Evolutionary conservation across 441 rosid species (phyloP), one percentile per base, ranked within the genome.

Genomic region (Erodium texanum): DNA sequence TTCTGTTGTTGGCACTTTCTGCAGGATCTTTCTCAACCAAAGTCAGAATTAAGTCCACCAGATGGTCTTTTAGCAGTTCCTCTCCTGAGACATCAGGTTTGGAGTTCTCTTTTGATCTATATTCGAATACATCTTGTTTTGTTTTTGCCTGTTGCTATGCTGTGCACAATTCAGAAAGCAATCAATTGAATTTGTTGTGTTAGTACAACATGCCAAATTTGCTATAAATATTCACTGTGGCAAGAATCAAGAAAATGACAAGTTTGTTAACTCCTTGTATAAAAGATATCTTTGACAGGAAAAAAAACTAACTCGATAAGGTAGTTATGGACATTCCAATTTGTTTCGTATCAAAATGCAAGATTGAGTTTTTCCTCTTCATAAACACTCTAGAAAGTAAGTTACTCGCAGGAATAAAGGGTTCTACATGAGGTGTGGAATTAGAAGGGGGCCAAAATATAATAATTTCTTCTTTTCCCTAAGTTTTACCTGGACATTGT

Each of bases 1-100:
- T 52, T 75, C 23, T 75, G 71, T 71, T 27, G 73, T 71, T 27
- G 24, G 66, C 70, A 58, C 81, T 9, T 11, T 58, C 10, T 29
- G 67, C 87, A 93, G 97, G 97, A 86, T 80, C 86, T 93, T 71
- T 81, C 93, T 70, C 90, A 84, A 80, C 90, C 93, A 62, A 81
- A 71, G 63, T 83, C 91, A 24, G 99, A 93, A 86, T 86, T 87
- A 78, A 77, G 32, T 77, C 89, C 79, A 2, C 97, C 99, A 11
- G 95, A 88, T 24, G 99, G 96, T 78, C 69, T 79, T 80, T 50
- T 93, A 85, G 65, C 95, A 65, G 95, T 93, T 68, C 84, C 95
- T 70, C 97, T 93, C 66, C 64, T 93, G 78, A 85, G 89, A 77
- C 99, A 93, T 83, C 99, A 93, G 99, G 99, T 93, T 77, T 70